Conservation (phyloP, 345 rosid species). For the Populus ilicifolia region DNA sequence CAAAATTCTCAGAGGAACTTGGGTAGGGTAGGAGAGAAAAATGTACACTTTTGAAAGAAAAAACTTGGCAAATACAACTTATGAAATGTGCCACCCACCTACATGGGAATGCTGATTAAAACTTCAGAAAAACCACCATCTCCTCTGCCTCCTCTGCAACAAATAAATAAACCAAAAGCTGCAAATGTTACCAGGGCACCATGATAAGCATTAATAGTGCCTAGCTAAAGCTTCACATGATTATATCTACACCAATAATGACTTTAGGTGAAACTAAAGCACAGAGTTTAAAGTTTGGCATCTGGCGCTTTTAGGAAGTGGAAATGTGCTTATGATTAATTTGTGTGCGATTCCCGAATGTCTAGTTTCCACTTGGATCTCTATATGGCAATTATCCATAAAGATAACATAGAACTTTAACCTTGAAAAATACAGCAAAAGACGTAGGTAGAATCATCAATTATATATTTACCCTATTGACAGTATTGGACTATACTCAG, state of each 20-base stretch:
- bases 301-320: not conserved
- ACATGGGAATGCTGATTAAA: not conserved
- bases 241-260: not conserved
- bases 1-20: not conserved
- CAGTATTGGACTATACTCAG: no score
- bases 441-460: not conserved
- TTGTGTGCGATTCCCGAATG: not conserved
- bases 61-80: not conserved
- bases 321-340: not conserved
- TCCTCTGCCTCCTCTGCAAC: slow-evolving; percentile 44
- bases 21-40: not conserved
- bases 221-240: not conserved
- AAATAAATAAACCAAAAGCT: not conserved
- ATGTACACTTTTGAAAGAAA: not conserved
- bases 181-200: not conserved
- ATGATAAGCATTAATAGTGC: not conserved
- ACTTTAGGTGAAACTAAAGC: not conserved
- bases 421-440: not conserved
- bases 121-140: slow-evolving; percentile 74
- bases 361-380: not conserved
- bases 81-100: not conserved
- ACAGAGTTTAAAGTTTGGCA: not conserved
- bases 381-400: not conserved
- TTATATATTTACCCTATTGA: no score
- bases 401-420: no score